A percentile compares a stretch with the other conserved stretches of the same genome.
phyloP scores from a whole-genome alignment of 768 basidiomycete genomes.

The Tylopilus sp. region DNA sequence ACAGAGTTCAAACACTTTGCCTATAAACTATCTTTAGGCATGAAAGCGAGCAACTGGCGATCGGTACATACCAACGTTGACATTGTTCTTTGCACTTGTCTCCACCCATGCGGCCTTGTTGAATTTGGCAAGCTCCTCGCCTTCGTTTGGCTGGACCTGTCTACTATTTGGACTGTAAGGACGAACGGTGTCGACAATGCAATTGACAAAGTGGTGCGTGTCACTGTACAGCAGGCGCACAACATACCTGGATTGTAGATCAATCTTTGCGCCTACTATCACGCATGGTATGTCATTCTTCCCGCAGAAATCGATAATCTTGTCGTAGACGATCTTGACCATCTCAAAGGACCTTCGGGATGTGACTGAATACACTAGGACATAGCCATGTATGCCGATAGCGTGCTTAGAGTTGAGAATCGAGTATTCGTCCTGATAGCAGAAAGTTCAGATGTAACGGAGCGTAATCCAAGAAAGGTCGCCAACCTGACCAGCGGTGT shows the following conservation, averaged over 20 bases:
- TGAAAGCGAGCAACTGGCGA: neutral
- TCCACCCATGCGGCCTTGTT: conserved; percentile 82
- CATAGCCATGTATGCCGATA: conserved; percentile 95
- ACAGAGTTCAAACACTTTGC: conserved; percentile 81
- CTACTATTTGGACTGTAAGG: conserved; percentile 45
- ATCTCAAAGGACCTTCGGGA: conserved; percentile 91
- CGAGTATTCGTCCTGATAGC: conserved; percentile 80
- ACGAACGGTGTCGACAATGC: conserved; percentile 20
- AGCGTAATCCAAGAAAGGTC: neutral
- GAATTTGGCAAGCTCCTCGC: conserved; percentile 66
- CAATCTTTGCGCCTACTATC: conserved; percentile 90
- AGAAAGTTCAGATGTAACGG: conserved; percentile 4
- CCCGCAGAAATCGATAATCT: conserved; percentile 87
- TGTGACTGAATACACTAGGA: conserved; percentile 94
- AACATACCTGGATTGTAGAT: conserved; percentile 73
- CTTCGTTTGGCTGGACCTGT: conserved; percentile 74
- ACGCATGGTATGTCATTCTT: conserved; percentile 85
- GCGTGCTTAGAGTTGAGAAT: conserved; percentile 92
- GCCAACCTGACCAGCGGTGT: conserved; percentile 93
- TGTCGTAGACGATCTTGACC: conserved; percentile 90
- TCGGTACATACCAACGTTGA: conserved; percentile 78
- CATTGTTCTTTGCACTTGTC: conserved; percentile 82
- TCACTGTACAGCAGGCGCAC: conserved; percentile 3
- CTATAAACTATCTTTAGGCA: conserved; percentile 34
- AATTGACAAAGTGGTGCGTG: conserved; percentile 8